These are phyloP conservation scores for Kandelia obovata DNA, from an alignment of 345 rosid species.

Conservation along the genomic window DNA sequence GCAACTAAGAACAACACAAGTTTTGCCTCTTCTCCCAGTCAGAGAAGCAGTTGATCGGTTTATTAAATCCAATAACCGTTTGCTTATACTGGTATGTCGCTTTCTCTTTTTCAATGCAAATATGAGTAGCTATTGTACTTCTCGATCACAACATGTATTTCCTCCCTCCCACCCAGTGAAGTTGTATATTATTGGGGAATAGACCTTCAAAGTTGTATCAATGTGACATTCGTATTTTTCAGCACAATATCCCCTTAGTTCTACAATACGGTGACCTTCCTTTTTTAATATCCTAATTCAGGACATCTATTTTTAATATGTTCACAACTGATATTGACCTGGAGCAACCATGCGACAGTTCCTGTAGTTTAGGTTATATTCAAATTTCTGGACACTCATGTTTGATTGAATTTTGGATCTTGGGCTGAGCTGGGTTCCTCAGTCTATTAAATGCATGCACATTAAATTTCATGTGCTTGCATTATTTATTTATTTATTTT, in stretches of 20 bases:
- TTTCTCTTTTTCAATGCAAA: constrained; percentile 2
- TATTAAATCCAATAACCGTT: constrained; percentile 36
- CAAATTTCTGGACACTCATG: too few relatives aligned
- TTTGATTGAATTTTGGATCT: too few relatives aligned
- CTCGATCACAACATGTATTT: background rate
- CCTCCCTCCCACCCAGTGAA: background rate
- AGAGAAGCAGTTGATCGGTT: constrained; percentile 36
- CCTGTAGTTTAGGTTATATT: too few relatives aligned
- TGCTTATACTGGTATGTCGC: constrained; percentile 46
- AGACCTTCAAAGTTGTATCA: background rate
- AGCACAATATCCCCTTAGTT: too few relatives aligned
- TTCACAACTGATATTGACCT: too few relatives aligned
- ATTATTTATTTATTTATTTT: too few relatives aligned
- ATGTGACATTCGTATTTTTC: background rate
- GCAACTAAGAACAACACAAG: constrained; percentile 46
- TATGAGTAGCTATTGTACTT: background rate
- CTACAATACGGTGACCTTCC: too few relatives aligned
- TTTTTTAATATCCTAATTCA: background rate
- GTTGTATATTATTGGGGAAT: background rate
- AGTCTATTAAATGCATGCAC: too few relatives aligned
- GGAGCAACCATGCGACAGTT: too few relatives aligned
- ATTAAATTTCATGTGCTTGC: too few relatives aligned
- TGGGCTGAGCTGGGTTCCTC: too few relatives aligned
- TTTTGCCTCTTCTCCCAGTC: constrained; percentile 49
- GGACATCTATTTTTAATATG: background rate